A percentile compares a stretch with the other conserved stretches of the same genome.
These are phyloP conservation scores for Pichia sp. DNA, from an alignment of 1,139 yeast genomes.

Conservation along the genomic window DNA sequence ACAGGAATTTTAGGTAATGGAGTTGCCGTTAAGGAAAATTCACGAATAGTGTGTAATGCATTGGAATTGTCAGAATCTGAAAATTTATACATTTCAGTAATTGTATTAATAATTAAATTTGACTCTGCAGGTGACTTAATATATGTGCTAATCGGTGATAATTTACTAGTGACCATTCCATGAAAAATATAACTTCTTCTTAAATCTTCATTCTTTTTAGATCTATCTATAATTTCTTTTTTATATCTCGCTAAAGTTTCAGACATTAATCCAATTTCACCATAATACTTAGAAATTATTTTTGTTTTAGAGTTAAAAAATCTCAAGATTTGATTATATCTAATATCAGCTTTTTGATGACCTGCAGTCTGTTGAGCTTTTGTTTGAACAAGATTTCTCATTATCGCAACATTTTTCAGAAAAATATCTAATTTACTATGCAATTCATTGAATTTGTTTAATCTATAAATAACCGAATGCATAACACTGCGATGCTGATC, in stretches of 20 bases:
- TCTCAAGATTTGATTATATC: slow-evolving; percentile 17
- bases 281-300: slow-evolving; percentile 4
- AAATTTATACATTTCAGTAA: slow-evolving; percentile 12
- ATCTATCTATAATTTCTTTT: slow-evolving; percentile 5
- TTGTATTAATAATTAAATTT: slow-evolving; percentile 11
- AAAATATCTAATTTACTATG: slow-evolving; percentile 9
- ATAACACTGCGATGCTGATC: slow-evolving; percentile 3
- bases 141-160: neutral
- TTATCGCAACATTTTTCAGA: slow-evolving; percentile 4
- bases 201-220: slow-evolving; percentile 5
- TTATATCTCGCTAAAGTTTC: slow-evolving; percentile 5
- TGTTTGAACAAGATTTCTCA: slow-evolving; percentile 6
- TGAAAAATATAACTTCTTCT: slow-evolving; percentile 5
- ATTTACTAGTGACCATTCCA: neutral
- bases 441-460: slow-evolving; percentile 10
- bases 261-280: slow-evolving; percentile 10
- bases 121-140: slow-evolving; percentile 6
- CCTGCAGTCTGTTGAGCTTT: slow-evolving; percentile 10
- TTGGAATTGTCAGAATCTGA: slow-evolving; percentile 3
- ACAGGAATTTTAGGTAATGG: neutral
- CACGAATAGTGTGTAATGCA: neutral
- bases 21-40: slow-evolving; percentile 6
- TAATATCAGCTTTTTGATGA: slow-evolving; percentile 12
- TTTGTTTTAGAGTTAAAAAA: slow-evolving; percentile 8
- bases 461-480: slow-evolving; percentile 12